Conservation (phyloP, 805 yeast genomes). For the Sungouiozyma intestinalis region DNA sequence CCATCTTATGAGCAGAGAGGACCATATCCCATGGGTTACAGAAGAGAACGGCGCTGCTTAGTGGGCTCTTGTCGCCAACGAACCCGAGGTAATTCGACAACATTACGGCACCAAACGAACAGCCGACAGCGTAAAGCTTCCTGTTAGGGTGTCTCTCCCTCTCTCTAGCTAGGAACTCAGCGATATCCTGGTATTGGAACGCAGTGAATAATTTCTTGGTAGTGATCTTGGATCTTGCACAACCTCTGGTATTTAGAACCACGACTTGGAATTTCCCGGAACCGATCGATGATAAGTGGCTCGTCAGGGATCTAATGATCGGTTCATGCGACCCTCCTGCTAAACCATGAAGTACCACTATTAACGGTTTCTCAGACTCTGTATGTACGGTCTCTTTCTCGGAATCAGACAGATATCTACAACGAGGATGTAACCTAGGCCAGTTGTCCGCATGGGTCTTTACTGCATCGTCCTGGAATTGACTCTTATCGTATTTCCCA, state of each 20-base stretch:
- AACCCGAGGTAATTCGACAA: constrained; percentile 61
- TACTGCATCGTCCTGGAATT: constrained; percentile 25
- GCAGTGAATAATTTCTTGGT: constrained; percentile 61
- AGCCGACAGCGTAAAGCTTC: constrained; percentile 56
- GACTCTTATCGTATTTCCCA: constrained; percentile 15
- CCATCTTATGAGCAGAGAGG: constrained; percentile 39
- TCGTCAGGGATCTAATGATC: constrained; percentile 47
- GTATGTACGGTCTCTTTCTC: constrained; percentile 31
- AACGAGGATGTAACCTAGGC: constrained; percentile 59
- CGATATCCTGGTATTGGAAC: constrained; percentile 57
- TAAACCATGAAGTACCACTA: constrained; percentile 58
- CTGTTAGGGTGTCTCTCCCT: constrained; percentile 47
- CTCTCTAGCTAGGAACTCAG: constrained; percentile 45
- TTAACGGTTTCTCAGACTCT: constrained; percentile 39
- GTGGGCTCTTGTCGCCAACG: constrained; percentile 42
- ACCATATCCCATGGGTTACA: constrained; percentile 69
- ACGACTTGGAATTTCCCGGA: constrained; percentile 45
- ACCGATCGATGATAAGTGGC: constrained; percentile 32
- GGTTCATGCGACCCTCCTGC: constrained; percentile 78
- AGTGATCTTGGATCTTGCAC: constrained; percentile 63
- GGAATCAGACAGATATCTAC: constrained; percentile 44
- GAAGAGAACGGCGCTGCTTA: constrained; percentile 49
- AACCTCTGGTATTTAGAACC: constrained; percentile 61
- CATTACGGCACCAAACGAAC: constrained; percentile 63
- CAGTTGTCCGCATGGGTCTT: constrained; percentile 40